phyloP scores from a whole-genome alignment of 2,329 filamentous ascomycete species.

The Cryoendolithus antarcticus region DNA sequence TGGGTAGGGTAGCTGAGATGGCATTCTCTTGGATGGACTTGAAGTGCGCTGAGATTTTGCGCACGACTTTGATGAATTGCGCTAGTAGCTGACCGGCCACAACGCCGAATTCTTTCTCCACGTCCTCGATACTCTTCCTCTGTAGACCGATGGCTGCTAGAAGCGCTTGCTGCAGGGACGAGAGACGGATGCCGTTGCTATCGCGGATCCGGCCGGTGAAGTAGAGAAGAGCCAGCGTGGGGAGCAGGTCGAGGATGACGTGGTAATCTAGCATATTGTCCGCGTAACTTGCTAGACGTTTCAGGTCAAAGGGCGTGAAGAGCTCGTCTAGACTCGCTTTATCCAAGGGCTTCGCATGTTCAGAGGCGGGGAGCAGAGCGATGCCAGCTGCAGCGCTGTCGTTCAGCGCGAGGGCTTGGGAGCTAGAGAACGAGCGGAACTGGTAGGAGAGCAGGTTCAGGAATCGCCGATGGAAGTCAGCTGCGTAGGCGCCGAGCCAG shows the following conservation, averaged over 20 bases:
- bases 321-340: slow-evolving; percentile 65
- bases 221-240: slow-evolving; percentile 68
- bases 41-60: slow-evolving; percentile 75
- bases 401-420: slow-evolving; percentile 74
- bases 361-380: slow-evolving; percentile 43
- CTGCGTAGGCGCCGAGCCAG: slow-evolving; percentile 84
- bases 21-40: slow-evolving; percentile 61
- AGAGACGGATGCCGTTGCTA: slow-evolving; percentile 48
- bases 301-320: slow-evolving; percentile 86
- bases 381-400: slow-evolving; percentile 69
- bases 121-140: slow-evolving; percentile 68
- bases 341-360: slow-evolving; percentile 44
- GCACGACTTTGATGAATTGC: slow-evolving; percentile 93
- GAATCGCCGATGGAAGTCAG: slow-evolving; percentile 93
- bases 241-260: slow-evolving; percentile 86
- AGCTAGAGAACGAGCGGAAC: slow-evolving; percentile 69
- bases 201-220: slow-evolving; percentile 60
- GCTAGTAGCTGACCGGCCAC: slow-evolving; percentile 71
- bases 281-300: slow-evolving; percentile 86
- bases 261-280: slow-evolving; percentile 98
- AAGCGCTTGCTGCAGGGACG: slow-evolving; percentile 70
- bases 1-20: slow-evolving; percentile 36
- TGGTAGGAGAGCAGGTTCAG: slow-evolving; percentile 80
- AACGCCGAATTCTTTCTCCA: slow-evolving; percentile 67
- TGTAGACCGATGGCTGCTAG: slow-evolving; percentile 86